A percentile compares a stretch with the other conserved stretches of the same genome.
Conservation (phyloP, 768 basidiomycete species). For the Podaxis sp. region DNA sequence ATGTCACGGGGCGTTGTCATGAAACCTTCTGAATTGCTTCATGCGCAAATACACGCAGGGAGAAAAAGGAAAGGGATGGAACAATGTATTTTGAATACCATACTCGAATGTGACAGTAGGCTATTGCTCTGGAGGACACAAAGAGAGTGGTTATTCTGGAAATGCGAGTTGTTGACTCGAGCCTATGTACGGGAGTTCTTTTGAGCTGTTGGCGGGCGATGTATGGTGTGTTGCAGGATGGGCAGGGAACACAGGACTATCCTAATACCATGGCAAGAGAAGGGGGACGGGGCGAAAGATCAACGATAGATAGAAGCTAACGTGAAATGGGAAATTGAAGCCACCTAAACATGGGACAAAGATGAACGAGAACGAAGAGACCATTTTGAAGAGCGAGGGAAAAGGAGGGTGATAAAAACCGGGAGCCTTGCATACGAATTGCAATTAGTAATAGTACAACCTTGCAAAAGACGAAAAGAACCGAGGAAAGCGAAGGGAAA, state of each 20-base stretch:
- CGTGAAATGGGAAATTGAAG: background rate
- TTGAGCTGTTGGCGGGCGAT: background rate
- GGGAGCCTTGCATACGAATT: too few relatives aligned
- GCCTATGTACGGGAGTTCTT: background rate
- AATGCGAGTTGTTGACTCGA: background rate
- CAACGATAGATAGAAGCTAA: background rate
- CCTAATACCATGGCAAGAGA: background rate
- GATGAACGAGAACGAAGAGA: too few relatives aligned
- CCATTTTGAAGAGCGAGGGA: too few relatives aligned
- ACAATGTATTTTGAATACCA: background rate
- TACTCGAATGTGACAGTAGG: background rate
- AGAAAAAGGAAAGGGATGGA: background rate
- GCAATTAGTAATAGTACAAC: too few relatives aligned
- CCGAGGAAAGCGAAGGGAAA: too few relatives aligned
- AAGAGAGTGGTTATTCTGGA: background rate
- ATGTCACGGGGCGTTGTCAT: conserved; percentile 17
- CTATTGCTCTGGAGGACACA: background rate
- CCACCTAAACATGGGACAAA: too few relatives aligned
- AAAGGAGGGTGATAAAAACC: too few relatives aligned
- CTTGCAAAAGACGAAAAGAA: too few relatives aligned
- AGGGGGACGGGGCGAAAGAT: background rate
- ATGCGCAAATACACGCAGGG: background rate
- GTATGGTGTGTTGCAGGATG: background rate
- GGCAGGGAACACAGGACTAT: background rate
- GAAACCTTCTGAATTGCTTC: background rate